Base-by-base conservation (phyloP, 2,329 filamentous ascomycete species). In the Verticillium albo-atrum region DNA sequence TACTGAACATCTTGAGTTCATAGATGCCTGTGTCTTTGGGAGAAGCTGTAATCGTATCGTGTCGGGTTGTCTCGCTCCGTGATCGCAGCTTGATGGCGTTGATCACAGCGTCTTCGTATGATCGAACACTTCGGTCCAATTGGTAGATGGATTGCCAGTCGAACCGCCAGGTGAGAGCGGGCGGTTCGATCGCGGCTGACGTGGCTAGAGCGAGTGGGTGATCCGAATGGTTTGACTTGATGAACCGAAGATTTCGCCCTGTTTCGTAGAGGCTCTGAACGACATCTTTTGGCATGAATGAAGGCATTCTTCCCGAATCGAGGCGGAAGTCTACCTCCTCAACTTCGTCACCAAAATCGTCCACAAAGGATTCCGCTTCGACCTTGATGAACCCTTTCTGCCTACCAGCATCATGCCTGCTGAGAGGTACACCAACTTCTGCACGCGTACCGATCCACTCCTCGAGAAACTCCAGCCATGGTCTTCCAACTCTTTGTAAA, bases 201-300 rank as follows among this genome's bases (percentile, higher is more conserved):
- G 78, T 76, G n/a, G 77, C 68, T 50, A 79, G 79, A 15, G 85
- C 82, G 50, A 95, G 75, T 0, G 88, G 86, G 68, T 96, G 90
- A 2, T 86, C 78, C 5, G 90, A 83, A 68, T 95, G 89, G 65
- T 89, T 86, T 25, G 79, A 76, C 65, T 86, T 84, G 54, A 96
- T 78, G 58, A 95, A 86, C 7, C 89, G 84, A 54, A 96, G 74
- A 69, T 89, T 94, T 66, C 83, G 85, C 4, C 91, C 92, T 3
- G 88, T 89, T 69, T 96, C 91, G 64, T 94, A 93, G n/a, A 95
- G 85, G 5, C 81, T 77, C 56, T 83, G 81, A 3, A 86, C 87
- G 64, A 93, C 83, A 60, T 95, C 90, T 5, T 77, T 71, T 0
- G 87, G 82, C 52, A 96, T 79, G 65, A 95, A 95, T 2, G 80